Percentiles rank a stretch among this genome's conserved stretches.
phyloP scores from a whole-genome alignment of 2,329 filamentous ascomycete species.

The Stagonosporopsis rhizophila region DNA sequence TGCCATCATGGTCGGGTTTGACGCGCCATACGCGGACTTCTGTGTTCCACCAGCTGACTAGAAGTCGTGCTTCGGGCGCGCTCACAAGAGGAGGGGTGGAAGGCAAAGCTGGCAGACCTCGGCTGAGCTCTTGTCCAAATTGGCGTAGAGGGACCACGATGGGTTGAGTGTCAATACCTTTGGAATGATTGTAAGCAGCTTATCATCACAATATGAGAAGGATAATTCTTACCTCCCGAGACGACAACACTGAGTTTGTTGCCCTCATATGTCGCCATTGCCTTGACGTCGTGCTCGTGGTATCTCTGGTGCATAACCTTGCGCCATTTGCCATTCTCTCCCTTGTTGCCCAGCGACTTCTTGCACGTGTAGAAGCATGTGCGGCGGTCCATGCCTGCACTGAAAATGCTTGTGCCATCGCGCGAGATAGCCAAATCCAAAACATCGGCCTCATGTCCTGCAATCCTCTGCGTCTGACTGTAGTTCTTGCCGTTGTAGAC shows the following conservation, averaged over 20 bases:
- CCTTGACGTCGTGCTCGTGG: slow-evolving; percentile 94
- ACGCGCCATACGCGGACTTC: slow-evolving; percentile 85
- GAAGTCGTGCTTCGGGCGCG: slow-evolving; percentile 73
- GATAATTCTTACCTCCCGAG: slow-evolving; percentile 74
- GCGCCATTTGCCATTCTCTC: slow-evolving; percentile 68
- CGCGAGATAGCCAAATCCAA: slow-evolving; percentile 83
- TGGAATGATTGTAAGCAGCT: not conserved
- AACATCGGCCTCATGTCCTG: slow-evolving; percentile 88
- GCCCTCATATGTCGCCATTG: slow-evolving; percentile 88
- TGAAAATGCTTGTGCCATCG: slow-evolving; percentile 83
- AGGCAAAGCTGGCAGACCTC: slow-evolving; percentile 82
- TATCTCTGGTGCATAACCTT: slow-evolving; percentile 86
- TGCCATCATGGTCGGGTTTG: slow-evolving; percentile 55
- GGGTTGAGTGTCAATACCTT: slow-evolving; percentile 84
- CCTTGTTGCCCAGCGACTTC: slow-evolving; percentile 29
- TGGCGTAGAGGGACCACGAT: slow-evolving; percentile 81
- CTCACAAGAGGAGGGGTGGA: slow-evolving; percentile 77
- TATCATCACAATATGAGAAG: slow-evolving; percentile 34
- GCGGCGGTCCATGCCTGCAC: slow-evolving; percentile 88
- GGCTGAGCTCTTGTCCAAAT: slow-evolving; percentile 80
- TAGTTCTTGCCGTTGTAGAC: slow-evolving; percentile 96
- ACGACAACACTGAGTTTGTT: slow-evolving; percentile 84
- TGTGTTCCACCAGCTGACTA: slow-evolving; percentile 92
- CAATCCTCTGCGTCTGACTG: slow-evolving; percentile 83
- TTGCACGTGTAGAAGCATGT: slow-evolving; percentile 77